Evolutionary conservation across 2,329 filamentous ascomycete genomes (phyloP).

Genomic region (Graphiopsis chlorocephala): DNA sequence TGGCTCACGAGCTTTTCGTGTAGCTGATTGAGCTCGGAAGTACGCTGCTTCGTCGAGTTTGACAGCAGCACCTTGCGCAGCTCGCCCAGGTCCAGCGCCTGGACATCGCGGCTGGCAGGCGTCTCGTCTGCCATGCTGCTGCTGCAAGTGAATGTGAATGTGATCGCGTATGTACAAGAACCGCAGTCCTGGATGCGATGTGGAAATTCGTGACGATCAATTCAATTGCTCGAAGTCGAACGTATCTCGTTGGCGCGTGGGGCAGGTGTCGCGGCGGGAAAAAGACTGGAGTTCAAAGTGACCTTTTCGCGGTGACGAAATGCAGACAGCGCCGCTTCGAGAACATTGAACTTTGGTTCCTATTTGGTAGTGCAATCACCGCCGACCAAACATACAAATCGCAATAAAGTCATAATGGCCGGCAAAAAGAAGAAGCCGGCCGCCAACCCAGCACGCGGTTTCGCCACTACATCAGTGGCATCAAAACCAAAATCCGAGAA

Average conservation of each 20-base stretch:
- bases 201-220: conserved; percentile 2
- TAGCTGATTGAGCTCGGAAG: conserved; percentile 43
- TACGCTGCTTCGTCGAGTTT: conserved; percentile 49
- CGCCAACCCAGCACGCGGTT: conserved; percentile 84
- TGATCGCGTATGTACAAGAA: background rate
- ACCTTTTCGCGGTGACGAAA: background rate
- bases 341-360: background rate
- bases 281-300: background rate
- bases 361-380: background rate
- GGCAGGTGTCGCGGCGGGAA: conserved; percentile 1
- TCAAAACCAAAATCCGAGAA: conserved; percentile 59
- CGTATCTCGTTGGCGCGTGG: background rate
- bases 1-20: conserved; percentile 43
- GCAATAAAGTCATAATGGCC: conserved; percentile 20
- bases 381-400: background rate
- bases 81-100: conserved; percentile 24
- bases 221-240: background rate
- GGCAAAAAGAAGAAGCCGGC: conserved; percentile 86
- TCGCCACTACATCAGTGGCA: conserved; percentile 88
- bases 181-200: conserved; percentile 7
- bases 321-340: background rate
- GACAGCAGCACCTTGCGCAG: conserved; percentile 41
- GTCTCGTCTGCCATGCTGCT: conserved; percentile 24
- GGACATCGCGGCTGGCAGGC: conserved; percentile 22
- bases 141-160: background rate